Percentiles rank a stretch among this genome's conserved stretches.
Evolutionary conservation across 371 early-diverging fungal genomes (phyloP).

Genomic region (Mucor irregularis): DNA sequence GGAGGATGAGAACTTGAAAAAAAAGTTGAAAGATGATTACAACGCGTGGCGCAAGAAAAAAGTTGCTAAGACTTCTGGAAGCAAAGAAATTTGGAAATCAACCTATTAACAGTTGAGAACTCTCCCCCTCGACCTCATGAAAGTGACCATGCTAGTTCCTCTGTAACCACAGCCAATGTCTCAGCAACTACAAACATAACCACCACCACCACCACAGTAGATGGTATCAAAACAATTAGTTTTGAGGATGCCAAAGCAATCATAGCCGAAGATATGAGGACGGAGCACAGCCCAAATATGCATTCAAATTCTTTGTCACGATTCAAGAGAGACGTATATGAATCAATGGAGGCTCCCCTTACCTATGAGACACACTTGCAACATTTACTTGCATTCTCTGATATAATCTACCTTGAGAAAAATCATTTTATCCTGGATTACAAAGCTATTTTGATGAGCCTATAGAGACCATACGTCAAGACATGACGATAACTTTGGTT

Average conservation of each 20-base stretch:
- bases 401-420: conserved; percentile 8
- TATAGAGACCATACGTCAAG: conserved; percentile 8
- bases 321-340: conserved; percentile 11
- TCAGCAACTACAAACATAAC: too few relatives aligned
- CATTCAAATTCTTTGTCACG: conserved; percentile 12
- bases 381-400: conserved; percentile 3
- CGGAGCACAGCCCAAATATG: conserved; percentile 2
- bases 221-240: conserved; percentile 11
- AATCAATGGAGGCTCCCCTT: conserved; percentile 12
- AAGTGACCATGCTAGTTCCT: conserved; percentile 11
- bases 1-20: conserved; percentile 18
- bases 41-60: conserved; percentile 15
- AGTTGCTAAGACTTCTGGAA: conserved; percentile 21
- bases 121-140: conserved; percentile 10
- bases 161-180: conserved; percentile 5
- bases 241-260: conserved; percentile 15
- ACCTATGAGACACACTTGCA: conserved; percentile 12
- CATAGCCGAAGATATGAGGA: conserved; percentile 6
- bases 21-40: conserved; percentile 18
- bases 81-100: conserved; percentile 13
- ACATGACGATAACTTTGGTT: conserved; percentile 4
- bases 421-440: conserved; percentile 7
- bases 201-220: conserved; percentile 4
- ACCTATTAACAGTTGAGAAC: conserved; percentile 1
- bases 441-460: conserved; percentile 6